Evolutionary conservation across 148 eudicot species (phyloP).

Genomic region (Beta vulgaris): DNA sequence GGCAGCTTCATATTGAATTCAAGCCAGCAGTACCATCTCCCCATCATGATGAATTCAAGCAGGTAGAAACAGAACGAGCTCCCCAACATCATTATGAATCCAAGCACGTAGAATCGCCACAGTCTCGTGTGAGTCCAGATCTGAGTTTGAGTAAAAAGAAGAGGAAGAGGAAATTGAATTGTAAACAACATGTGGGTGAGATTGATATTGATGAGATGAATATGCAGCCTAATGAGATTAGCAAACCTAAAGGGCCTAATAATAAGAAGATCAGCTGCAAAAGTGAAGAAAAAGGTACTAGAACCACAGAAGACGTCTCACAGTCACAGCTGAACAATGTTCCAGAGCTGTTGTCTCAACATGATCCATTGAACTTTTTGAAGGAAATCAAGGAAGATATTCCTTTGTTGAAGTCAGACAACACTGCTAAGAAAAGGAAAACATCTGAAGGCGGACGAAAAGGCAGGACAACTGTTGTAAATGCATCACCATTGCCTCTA

Average conservation of each 20-base stretch:
- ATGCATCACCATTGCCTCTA: not conserved
- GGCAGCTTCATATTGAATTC: not conserved
- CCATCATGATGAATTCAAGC: not conserved
- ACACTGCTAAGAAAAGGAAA: conserved; percentile 15
- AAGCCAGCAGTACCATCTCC: not conserved
- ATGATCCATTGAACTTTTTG: not conserved
- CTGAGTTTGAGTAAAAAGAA: not conserved
- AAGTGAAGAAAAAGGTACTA: conserved; percentile 6
- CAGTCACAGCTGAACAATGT: not conserved
- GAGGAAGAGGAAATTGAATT: too few relatives aligned
- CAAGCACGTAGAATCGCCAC: not conserved
- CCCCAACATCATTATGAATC: not conserved
- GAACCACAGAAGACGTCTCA: not conserved
- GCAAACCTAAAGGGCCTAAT: not conserved
- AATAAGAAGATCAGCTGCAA: not conserved
- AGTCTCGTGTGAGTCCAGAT: not conserved
- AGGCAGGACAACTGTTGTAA: conserved; percentile 8
- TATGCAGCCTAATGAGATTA: not conserved
- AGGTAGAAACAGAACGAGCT: not conserved
- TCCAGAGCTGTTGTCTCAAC: conserved; percentile 15
- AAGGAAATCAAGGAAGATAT: conserved; percentile 1
- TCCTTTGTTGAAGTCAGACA: conserved; percentile 2
- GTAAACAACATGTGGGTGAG: too few relatives aligned
- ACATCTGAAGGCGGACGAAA: not conserved
- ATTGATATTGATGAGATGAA: conserved; percentile 10